Evolutionary conservation across 306 rosid species (phyloP), one percentile per base, ranked within the genome.

Genomic region (Hippophae tibetana): DNA sequence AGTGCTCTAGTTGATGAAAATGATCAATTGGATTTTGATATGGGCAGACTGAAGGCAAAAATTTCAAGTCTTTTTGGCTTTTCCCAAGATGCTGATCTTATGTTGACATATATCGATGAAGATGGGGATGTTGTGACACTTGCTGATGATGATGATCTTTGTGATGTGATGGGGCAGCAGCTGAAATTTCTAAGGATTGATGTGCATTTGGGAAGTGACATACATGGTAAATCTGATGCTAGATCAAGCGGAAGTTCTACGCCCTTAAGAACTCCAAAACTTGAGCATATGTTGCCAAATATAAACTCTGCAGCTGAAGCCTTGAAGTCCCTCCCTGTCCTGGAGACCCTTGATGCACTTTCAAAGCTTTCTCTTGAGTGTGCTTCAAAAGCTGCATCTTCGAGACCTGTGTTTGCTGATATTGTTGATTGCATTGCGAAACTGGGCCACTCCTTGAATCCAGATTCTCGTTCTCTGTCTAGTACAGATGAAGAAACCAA

Each of bases 91-190:
- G 74, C 82, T 31, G 76, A 82, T 57, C 54, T 84, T 3, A 63
- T 47, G 38, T 57, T 93, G 79, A 82, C 85, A 25, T 93, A 93
- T 65, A 49, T 80, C 13, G 99, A 93, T 46, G 99, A 93, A 76
- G 99, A 93, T 70, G 99, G 97, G 1, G 99, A 93, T 77, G 48
- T 65, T 25, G 97, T 93, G 56, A 72, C 93, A 18, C 79, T 93
- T 2, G 89, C 76, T 57, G 89, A 86, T 57, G 95, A 86, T 43
- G 86, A 79, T 64, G 99, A 93, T 79, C 77, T 93, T 60, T 72
- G 27, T 60, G 99, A 93, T 58, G 78, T 76, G 67, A 70, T 77
- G 95, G 77, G 67, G 69, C 99, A 93, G 75, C 42, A 57, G 25
- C 67, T 93, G 52, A 86, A 76, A 50, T 86, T 84, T 74, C 68